Evolutionary conservation across 257 asterid genomes (phyloP).

Genomic region (Cordia subcordata): DNA sequence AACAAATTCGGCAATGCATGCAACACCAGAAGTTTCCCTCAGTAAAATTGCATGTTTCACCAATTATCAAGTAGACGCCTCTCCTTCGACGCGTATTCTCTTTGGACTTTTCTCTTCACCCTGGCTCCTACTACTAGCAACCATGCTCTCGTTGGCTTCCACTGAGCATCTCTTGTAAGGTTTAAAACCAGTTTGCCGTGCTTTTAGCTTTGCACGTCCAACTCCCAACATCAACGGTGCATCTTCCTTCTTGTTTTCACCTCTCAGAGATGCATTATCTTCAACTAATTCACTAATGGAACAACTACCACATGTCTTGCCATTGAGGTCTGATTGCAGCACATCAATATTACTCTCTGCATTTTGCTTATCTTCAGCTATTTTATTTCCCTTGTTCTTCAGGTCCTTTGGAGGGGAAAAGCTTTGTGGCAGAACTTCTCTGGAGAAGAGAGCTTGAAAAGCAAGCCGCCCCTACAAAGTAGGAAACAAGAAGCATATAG

Average conservation of each 20-base stretch:
- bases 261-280: constrained; percentile 18
- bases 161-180: constrained; percentile 93
- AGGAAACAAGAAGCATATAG: constrained; percentile 10
- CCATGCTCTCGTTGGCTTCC: constrained; percentile 71
- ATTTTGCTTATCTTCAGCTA: constrained; percentile 21
- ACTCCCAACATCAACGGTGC: constrained; percentile 38
- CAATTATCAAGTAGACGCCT: constrained; percentile 43
- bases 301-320: constrained; percentile 25
- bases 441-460: constrained; percentile 80
- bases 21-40: constrained; percentile 18
- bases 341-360: constrained; percentile 21
- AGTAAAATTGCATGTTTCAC: constrained; percentile 15
- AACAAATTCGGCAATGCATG: constrained; percentile 26
- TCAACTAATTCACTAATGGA: constrained; percentile 24
- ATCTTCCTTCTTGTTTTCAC: constrained; percentile 36
- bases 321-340: constrained; percentile 37
- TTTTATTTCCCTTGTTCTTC: constrained; percentile 31
- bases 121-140: constrained; percentile 28
- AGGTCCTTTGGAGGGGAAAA: constrained; percentile 60
- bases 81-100: constrained; percentile 73
- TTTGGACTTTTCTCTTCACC: constrained; percentile 69
- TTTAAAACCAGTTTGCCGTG: constrained; percentile 67
- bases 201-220: constrained; percentile 50
- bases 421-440: constrained; percentile 86
- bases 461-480: constrained; percentile 83